phyloP scores from a whole-genome alignment of 2,329 filamentous ascomycete species.

The Venturia carpophila region DNA sequence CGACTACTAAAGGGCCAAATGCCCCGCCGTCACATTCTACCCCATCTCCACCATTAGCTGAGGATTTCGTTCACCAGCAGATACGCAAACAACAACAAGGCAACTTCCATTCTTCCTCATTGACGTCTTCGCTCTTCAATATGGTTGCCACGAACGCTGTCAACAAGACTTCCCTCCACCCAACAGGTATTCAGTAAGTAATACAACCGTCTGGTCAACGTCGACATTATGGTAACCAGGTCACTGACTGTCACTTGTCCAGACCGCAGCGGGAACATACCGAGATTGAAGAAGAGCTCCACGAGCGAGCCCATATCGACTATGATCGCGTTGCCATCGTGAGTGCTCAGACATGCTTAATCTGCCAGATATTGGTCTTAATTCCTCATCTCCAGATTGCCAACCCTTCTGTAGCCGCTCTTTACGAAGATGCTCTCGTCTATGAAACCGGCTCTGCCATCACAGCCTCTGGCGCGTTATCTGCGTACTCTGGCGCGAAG shows the following conservation, averaged over 20 bases:
- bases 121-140: slow-evolving; percentile 36
- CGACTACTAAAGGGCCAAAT: slow-evolving; percentile 18
- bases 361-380: slow-evolving; percentile 19
- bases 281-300: slow-evolving; percentile 93
- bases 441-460: slow-evolving; percentile 98
- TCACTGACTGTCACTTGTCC: slow-evolving; percentile 18
- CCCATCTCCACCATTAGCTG: slow-evolving; percentile 42
- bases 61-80: slow-evolving; percentile 52
- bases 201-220: slow-evolving; percentile 12
- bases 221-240: slow-evolving; percentile 2
- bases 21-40: slow-evolving; percentile 24
- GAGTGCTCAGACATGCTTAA: slow-evolving; percentile 34
- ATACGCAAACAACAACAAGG: slow-evolving; percentile 49
- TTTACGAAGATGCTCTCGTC: slow-evolving; percentile 98
- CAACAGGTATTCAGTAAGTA: slow-evolving; percentile 79
- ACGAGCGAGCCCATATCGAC: slow-evolving; percentile 97
- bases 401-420: slow-evolving; percentile 88
- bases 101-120: slow-evolving; percentile 52
- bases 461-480: slow-evolving; percentile 88
- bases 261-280: slow-evolving; percentile 85
- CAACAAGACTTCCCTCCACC: slow-evolving; percentile 91
- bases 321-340: slow-evolving; percentile 98
- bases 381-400: slow-evolving; percentile 49
- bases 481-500: slow-evolving; percentile 96
- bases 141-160: slow-evolving; percentile 48